phyloP scores from a whole-genome alignment of 1,139 yeast genomes.

The Hanseniaspora sp. region DNA sequence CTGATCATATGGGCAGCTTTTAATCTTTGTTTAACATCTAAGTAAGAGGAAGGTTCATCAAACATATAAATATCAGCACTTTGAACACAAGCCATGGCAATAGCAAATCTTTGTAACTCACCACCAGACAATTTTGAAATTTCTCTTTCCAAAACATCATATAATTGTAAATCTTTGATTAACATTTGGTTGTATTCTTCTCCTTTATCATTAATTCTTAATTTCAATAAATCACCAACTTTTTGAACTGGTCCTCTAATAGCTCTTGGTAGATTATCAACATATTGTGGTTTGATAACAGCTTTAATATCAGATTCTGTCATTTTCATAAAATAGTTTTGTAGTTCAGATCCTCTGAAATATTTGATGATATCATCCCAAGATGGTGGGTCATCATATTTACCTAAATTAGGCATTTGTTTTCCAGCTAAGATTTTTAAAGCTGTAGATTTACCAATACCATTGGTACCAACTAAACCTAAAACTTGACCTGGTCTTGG shows the following conservation, averaged over 20 bases:
- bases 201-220: conserved; percentile 52
- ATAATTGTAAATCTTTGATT: conserved; percentile 59
- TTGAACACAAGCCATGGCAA: conserved; percentile 94
- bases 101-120: conserved; percentile 94
- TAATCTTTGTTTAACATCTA: conserved; percentile 96
- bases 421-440: conserved; percentile 95
- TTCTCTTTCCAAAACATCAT: conserved; percentile 68
- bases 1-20: conserved; percentile 93
- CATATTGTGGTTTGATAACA: conserved; percentile 94
- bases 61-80: conserved; percentile 94
- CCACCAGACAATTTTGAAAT: conserved; percentile 90
- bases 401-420: conserved; percentile 91
- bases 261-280: conserved; percentile 92
- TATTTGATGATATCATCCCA: conserved; percentile 87
- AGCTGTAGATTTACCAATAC: conserved; percentile 99
- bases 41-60: conserved; percentile 96
- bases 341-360: conserved; percentile 95
- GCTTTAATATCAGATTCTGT: conserved; percentile 90
- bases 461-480: conserved; percentile 96
- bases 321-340: conserved; percentile 86
- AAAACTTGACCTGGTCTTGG: conserved; percentile 98
- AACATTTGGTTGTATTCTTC: conserved; percentile 51
- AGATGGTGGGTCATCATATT: conserved; percentile 89
- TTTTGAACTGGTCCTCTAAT: conserved; percentile 79
- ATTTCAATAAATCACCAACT: conserved; percentile 72